Base-by-base conservation (phyloP, 352 stramenopile genomes). In the Phytophthora sp. region DNA sequence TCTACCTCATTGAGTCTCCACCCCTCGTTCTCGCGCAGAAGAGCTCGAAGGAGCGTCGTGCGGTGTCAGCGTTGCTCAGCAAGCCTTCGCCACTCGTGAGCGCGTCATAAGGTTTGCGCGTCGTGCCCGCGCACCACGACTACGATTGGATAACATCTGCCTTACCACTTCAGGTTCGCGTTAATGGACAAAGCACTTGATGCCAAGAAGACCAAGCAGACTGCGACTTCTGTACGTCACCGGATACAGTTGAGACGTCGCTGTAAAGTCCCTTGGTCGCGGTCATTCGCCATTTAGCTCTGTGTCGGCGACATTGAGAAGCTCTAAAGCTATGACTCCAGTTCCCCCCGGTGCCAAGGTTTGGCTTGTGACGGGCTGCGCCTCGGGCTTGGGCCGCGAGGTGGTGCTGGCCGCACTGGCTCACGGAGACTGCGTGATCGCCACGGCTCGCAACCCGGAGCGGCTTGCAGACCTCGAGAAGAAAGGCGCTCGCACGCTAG, bases 281-380 rank as follows among this genome's bases (percentile, higher is more conserved):
- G 27, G 27, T 11, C 59, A 68, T 54, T 69, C 44, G 23, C 44
- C 52, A 57, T 53, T 62, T 51, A 52, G 34, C 30, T 9, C 26
- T 3, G n/a, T 26, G 6, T 5, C 32, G 8, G 8, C 11, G 5
- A 45, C n/a, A 39, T 46, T 20, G 30, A 59, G n/a, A 35, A 4
- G 13, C 11, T 41, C 11, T 17, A 21, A 13, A n/a, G n/a, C n/a
- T 6, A 66, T 71, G 62, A 49, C 48, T 57, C 26, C 55, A 44
- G 32, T 62, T 38, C 62, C 54, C 56, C 11, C 38, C 18, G 39
- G 39, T 43, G 46, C 53, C 31, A 75, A 78, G 30, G 66, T 79
- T 8, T 76, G 67, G 69, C 59, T 81, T 23, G 68, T 81, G 43
- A 81, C 72, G 5, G 72, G 72, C 67, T 76, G 69, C 32, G 73